Evolutionary conservation across 352 stramenopile genomes (phyloP), one percentile per base, ranked within the genome.

Genomic region (Pythium dissotocum): DNA sequence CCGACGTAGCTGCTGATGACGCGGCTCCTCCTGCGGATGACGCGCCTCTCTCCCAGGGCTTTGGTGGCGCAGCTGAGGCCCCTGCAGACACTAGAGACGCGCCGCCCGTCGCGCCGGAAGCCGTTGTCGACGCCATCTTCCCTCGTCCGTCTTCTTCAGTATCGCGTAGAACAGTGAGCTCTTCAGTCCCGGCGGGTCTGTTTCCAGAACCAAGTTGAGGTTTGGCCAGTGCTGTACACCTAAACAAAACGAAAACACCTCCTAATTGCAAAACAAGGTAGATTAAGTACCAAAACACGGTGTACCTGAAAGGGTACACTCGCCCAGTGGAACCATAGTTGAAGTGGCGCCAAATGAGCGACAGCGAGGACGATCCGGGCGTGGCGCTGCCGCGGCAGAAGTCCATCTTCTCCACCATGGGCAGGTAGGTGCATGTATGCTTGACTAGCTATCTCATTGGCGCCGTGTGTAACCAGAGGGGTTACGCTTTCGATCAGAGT

Each of bases 381-480:
- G 48, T 57, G 53, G 51, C 62, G 36, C 56, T 53, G 32, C 49
- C 64, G n/a, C 49, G 64, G 24, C 64, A 61, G 24, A 71, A 71
- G 32, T 69, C 63, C 42, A 69, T 69, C 53, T 69, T 69, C 63
- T 69, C 63, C 48, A 69, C 63, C 35, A 70, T 70, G 64, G 58
- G 58, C 46, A 57, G 64, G 64, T 70, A 38, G 24, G 56, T 48
- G 10, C 48, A 10, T 18, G 48, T 6, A 12, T 18, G 28, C 4
- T 13, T 33, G 18, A 30, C 5, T 16, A 35, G 9, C 6, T 12
- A 30, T 28, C 6, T 18, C 26, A 33, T 7, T 30, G 12, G 6
- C 24, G 13, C 10, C 28, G 18, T 58, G 32, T 44, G 33, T 60
- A 46, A 60, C 54, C 32, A 10, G 13, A 12, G 32, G 24, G 28